Conservation (phyloP, 192 early-diverging fungal species). For the Coemansia sp. region DNA sequence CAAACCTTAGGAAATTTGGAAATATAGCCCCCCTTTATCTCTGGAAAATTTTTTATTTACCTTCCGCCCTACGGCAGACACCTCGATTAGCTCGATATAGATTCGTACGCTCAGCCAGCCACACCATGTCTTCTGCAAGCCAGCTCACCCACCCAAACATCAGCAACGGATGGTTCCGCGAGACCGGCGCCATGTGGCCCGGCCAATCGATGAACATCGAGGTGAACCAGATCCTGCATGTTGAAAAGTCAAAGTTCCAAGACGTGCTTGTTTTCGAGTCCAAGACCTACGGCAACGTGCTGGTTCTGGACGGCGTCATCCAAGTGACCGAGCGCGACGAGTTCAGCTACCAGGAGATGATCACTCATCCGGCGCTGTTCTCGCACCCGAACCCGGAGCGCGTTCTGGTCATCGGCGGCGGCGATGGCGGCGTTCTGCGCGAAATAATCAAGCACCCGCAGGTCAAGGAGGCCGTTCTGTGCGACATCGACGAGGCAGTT, state of each 20-base stretch:
- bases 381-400: constrained; percentile 93
- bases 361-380: constrained; percentile 93
- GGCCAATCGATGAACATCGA: constrained; percentile 97
- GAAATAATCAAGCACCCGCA: constrained; percentile 96
- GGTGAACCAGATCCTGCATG: constrained; percentile 92
- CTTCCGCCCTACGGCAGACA: constrained; percentile 1
- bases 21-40: background rate
- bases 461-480: constrained; percentile 88
- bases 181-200: constrained; percentile 93
- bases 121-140: constrained; percentile 21
- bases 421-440: constrained; percentile 98
- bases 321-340: constrained; percentile 98
- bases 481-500: constrained; percentile 98
- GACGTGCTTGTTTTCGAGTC: constrained; percentile 98
- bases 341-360: constrained; percentile 99
- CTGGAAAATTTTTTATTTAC: background rate
- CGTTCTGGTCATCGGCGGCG: constrained; percentile 98
- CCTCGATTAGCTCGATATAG: background rate
- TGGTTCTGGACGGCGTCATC: constrained; percentile 97
- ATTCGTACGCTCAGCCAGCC: background rate
- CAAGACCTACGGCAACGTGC: constrained; percentile 90
- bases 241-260: constrained; percentile 92
- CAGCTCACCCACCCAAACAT: constrained; percentile 85
- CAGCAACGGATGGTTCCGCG: constrained; percentile 95
- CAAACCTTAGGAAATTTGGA: no score